Base-by-base conservation (phyloP, 1,284 basidiomycete genomes). In the Exobasidium cylindrosporum region DNA sequence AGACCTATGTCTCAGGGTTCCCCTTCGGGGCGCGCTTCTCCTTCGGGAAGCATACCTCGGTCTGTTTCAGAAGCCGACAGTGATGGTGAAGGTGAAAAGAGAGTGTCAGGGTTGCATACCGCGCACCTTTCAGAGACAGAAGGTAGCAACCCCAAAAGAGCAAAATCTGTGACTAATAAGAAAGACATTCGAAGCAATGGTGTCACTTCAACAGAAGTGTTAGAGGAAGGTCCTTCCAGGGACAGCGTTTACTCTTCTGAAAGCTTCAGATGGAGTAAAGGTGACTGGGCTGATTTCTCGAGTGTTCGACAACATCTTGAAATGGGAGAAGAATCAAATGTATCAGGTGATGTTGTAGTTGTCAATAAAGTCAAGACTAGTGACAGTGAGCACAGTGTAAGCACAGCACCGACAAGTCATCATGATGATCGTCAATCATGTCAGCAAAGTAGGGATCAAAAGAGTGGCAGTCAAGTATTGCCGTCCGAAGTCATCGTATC, bases 191-290 rank as follows among this genome's bases (percentile, higher is more conserved):
- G 4, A 21, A 5, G 2, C 2, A 13, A 2, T 21, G 26, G 21
- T 24, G 47, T 21, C 26, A 13, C n/a, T 2, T 5, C 47, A 28
- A 28, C 17, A 21, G 7, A 7, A 10, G 47, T 21, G 10, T 7
- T 7, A 31, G 10, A 50, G 24, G 14, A 31, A 10, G 21, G 23
- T 10, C 7, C 21, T 7, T 50, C 47, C 7, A 21, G 21, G 7
- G 35, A 17, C 35, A 40, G 35, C 35, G 35, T 40, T 17, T 40
- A 40, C 17, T 21, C 26, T 13, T 13, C 21, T 2, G 13, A 50
- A 28, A 40, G 32, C 31, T 55, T 55, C 29, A 13, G 32, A 35
- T 55, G 53, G 53, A 44, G 32, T 55, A 21, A 55, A 35, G 53
- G 53, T 24, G 53, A 55, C 30, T 55, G 53, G 53, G 53, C 53